Evolutionary conservation across 2,329 filamentous ascomycete species (phyloP), one percentile per base, ranked within the genome.

Genomic region (Xylaria sp.): DNA sequence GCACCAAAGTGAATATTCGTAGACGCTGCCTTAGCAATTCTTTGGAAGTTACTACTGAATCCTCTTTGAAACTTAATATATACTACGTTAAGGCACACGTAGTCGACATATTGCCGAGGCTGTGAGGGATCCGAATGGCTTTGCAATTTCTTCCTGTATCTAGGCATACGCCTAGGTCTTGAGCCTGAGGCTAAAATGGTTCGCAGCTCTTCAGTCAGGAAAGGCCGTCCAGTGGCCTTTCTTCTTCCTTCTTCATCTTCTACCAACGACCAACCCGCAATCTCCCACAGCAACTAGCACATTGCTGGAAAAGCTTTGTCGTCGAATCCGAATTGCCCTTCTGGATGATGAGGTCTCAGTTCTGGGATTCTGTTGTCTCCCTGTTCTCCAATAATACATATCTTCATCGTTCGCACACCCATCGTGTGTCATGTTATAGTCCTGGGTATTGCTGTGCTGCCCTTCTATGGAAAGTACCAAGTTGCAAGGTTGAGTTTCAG

Each of bases 401-500:
- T 49, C 49, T 12, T 20, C 12, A 36, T 52, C n/a, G 28, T 62
- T 20, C 12, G 46, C 43, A 28, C 33, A 41, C 31, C 2, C 18
- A 18, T 51, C 12, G 52, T 13, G 25, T 62, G n/a, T 62, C 25
- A 36, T 64, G 39, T 54, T 54, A 58, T 52, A 7, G 18, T 51
- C 33, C 15, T 20, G 20, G 3, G 20, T 57, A 25, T 62, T 39
- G 36, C 36, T 18, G 25, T 54, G 31, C 6, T 58, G n/a, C 48
- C 15, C 64, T 33, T 51, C 33, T 8, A 43, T 48, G 8, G 4
- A n/a, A 8, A 9, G 52, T 10, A 28, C n/a, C 43, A 13, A 3
- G 1, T 60, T 31, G 2, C 12, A 64, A 33, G 5, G 1, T 28
- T 48, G 51, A 41, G 10, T 55, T 36, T 76, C 60, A 77, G 43